Evolutionary conservation across 2,329 filamentous ascomycete genomes (phyloP).

Genomic region (Epichloe festucae): DNA sequence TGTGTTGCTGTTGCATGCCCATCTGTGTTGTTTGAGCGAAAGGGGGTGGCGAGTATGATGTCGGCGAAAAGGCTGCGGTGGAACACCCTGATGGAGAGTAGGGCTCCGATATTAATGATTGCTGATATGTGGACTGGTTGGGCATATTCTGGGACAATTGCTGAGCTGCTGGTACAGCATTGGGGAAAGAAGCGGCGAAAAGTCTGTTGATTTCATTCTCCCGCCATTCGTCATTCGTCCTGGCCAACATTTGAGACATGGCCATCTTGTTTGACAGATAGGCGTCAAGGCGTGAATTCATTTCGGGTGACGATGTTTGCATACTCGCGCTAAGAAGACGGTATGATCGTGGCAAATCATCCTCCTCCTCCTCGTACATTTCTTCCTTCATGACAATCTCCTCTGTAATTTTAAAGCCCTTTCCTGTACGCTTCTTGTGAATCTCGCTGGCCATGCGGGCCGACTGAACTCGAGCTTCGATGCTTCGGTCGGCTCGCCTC

Average conservation of each 20-base stretch:
- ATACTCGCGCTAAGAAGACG: constrained; percentile 49
- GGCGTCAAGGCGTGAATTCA: constrained; percentile 47
- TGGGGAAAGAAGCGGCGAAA: constrained; percentile 34
- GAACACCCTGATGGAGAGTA: neutral
- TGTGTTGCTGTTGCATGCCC: neutral
- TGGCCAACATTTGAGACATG: constrained; percentile 27
- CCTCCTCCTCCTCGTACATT: constrained; percentile 93
- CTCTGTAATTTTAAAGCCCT: constrained; percentile 67
- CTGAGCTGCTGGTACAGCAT: constrained; percentile 17
- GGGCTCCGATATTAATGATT: neutral
- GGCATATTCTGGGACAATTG: constrained; percentile 7
- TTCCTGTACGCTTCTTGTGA: constrained; percentile 77
- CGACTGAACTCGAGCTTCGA: constrained; percentile 81
- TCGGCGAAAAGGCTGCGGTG: neutral
- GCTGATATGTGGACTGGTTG: constrained; percentile 1
- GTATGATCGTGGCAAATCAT: constrained; percentile 58
- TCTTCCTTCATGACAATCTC: constrained; percentile 81
- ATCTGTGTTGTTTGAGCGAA: neutral
- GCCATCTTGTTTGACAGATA: constrained; percentile 30
- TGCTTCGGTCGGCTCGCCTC: constrained; percentile 68
- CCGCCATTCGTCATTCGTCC: constrained; percentile 24
- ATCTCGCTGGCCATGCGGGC: constrained; percentile 81
- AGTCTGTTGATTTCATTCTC: constrained; percentile 33
- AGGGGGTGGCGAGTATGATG: neutral
- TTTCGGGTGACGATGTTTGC: constrained; percentile 44